Evolutionary conservation across 257 asterid genomes (phyloP).

Genomic region (Capsicum pubescens): DNA sequence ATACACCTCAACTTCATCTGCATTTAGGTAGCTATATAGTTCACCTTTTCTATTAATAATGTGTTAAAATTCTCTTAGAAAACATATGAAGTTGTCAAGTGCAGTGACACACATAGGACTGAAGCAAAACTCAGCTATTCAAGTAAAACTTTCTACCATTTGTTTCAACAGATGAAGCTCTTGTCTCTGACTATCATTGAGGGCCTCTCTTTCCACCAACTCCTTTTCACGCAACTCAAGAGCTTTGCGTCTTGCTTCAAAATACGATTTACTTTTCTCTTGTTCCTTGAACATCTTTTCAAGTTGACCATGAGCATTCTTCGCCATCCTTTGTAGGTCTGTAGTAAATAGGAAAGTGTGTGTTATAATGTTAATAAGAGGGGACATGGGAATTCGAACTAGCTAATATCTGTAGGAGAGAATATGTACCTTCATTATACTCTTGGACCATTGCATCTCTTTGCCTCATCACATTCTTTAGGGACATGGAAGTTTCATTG

Average conservation of each 20-base stretch:
- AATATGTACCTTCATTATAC: constrained; percentile 35
- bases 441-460: constrained; percentile 25
- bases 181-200: constrained; percentile 26
- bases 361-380: neutral
- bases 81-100: neutral
- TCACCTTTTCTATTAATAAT: constrained; percentile 5
- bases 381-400: neutral
- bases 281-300: constrained; percentile 27
- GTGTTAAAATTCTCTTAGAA: neutral
- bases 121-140: neutral
- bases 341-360: neutral
- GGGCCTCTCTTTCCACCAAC: constrained; percentile 8
- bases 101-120: neutral
- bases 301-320: constrained; percentile 32
- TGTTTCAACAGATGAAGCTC: constrained; percentile 14
- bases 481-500: constrained; percentile 25
- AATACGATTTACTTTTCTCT: neutral
- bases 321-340: constrained; percentile 30
- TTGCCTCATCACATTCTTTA: constrained; percentile 30
- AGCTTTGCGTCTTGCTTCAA: constrained; percentile 25
- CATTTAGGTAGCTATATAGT: neutral
- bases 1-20: neutral
- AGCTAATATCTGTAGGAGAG: constrained; percentile 12
- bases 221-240: constrained; percentile 30
- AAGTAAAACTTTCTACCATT: constrained; percentile 25